These are phyloP conservation scores for Termitomyces sp. DNA, from an alignment of 768 basidiomycete genomes.

Conservation along the genomic window DNA sequence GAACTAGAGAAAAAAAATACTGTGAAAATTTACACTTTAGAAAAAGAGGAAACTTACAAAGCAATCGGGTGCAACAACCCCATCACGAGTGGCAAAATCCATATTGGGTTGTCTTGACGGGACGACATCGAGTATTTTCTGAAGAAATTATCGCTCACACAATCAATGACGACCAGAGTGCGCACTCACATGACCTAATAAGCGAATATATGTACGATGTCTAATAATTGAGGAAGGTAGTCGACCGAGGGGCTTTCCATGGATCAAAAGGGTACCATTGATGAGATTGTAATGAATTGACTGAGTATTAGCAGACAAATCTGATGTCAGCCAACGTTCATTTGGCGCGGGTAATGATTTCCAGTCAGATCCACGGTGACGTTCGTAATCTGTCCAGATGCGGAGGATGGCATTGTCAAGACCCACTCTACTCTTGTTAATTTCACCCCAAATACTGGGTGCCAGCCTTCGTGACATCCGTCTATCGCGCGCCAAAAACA, in stretches of 20 bases:
- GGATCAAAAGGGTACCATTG: background rate
- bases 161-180: background rate
- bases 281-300: background rate
- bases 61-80: background rate
- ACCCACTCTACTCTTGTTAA: background rate
- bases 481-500: background rate
- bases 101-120: background rate
- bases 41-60: background rate
- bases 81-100: background rate
- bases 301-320: background rate
- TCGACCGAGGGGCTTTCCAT: background rate
- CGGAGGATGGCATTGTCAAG: background rate
- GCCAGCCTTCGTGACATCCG: background rate
- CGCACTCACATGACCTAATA: background rate
- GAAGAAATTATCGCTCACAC: background rate
- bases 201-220: background rate
- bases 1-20: conserved; percentile 16
- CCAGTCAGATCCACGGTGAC: background rate
- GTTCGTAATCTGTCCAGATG: background rate
- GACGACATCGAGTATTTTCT: background rate
- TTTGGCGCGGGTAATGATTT: background rate
- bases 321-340: background rate
- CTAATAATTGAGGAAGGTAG: background rate
- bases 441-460: background rate
- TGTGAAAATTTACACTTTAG: background rate